Percentiles rank a stretch among this genome's conserved stretches.
These are phyloP conservation scores for Maudiozyma humilis DNA, from an alignment of 1,139 yeast species.

Conservation along the genomic window DNA sequence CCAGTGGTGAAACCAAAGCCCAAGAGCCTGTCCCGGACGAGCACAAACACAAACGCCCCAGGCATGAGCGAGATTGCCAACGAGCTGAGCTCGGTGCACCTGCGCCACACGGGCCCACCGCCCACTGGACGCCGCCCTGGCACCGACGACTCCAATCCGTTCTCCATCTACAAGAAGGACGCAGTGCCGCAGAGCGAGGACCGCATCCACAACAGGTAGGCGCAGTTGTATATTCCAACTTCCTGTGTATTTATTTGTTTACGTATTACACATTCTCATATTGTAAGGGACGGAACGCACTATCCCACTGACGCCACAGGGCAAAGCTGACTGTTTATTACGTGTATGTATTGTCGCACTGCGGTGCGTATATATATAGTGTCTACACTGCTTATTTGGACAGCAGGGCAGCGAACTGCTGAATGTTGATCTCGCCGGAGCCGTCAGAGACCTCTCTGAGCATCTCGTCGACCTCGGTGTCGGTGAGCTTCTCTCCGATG, in stretches of 20 bases:
- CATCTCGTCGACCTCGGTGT: slow-evolving; percentile 96
- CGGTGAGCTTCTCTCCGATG: slow-evolving; percentile 91
- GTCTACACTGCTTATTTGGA: too few species aligned
- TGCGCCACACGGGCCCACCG: background rate
- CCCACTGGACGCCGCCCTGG: background rate
- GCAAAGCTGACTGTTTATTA: too few species aligned
- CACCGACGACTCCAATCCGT: slow-evolving; percentile 28
- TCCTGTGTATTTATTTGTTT: too few species aligned
- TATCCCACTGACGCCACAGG: too few species aligned
- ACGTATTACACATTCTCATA: too few species aligned
- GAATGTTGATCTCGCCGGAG: slow-evolving; percentile 93
- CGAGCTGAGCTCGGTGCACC: slow-evolving; percentile 4
- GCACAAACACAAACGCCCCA: background rate
- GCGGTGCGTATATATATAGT: too few species aligned
- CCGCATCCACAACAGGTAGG: slow-evolving; percentile 19
- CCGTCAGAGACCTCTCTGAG: slow-evolving; percentile 92
- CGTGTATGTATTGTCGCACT: too few species aligned
- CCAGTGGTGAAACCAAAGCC: slow-evolving; percentile 12
- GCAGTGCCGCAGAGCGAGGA: slow-evolving; percentile 34
- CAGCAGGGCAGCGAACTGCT: slow-evolving; percentile 82
- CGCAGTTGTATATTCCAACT: too few species aligned
- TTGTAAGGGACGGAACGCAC: too few species aligned
- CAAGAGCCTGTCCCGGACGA: background rate
- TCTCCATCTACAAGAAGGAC: slow-evolving; percentile 31
- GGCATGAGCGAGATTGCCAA: slow-evolving; percentile 4